Percentiles rank a stretch among this genome's conserved stretches.
Evolutionary conservation across 306 rosid genomes (phyloP).

Genomic region (Citrullus amarus): DNA sequence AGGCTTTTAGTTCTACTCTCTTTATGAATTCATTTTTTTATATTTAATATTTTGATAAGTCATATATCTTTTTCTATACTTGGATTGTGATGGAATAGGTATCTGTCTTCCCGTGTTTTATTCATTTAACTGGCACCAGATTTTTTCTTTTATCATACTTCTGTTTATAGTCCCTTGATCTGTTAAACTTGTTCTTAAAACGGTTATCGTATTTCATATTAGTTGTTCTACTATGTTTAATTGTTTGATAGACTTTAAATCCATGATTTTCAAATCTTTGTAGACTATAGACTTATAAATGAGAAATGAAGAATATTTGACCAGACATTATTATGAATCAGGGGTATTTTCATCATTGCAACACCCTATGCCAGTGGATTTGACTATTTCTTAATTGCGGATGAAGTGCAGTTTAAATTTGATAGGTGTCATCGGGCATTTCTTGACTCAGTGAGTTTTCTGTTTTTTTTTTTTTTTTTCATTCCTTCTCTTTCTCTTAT

Average conservation of each 20-base stretch:
- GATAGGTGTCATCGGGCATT: slow-evolving; percentile 71
- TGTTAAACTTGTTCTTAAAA: neutral
- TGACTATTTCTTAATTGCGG: slow-evolving; percentile 95
- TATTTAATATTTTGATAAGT: neutral
- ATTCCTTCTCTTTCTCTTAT: neutral
- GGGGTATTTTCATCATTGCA: slow-evolving; percentile 86
- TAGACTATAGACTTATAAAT: neutral
- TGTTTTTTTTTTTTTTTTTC: slow-evolving; percentile 8
- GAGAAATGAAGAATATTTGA: slow-evolving; percentile 3
- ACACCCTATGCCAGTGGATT: slow-evolving; percentile 98
- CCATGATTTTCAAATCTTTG: neutral
- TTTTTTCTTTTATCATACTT: neutral
- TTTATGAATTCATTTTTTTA: neutral
- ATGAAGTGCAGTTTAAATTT: slow-evolving; percentile 88
- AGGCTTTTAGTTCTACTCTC: slow-evolving; percentile 10
- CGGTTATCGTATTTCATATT: neutral
- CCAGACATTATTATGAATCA: slow-evolving; percentile 15
- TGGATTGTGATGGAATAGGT: neutral
- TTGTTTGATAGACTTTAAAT: neutral
- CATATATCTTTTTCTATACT: neutral
- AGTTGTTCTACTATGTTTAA: neutral
- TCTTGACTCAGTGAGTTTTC: slow-evolving; percentile 46
- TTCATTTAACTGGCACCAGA: neutral
- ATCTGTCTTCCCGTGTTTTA: neutral
- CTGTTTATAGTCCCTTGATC: neutral